These are phyloP conservation scores for Setaria viridis DNA, from an alignment of 202 grass and related monocot species.

Conservation along the genomic window DNA sequence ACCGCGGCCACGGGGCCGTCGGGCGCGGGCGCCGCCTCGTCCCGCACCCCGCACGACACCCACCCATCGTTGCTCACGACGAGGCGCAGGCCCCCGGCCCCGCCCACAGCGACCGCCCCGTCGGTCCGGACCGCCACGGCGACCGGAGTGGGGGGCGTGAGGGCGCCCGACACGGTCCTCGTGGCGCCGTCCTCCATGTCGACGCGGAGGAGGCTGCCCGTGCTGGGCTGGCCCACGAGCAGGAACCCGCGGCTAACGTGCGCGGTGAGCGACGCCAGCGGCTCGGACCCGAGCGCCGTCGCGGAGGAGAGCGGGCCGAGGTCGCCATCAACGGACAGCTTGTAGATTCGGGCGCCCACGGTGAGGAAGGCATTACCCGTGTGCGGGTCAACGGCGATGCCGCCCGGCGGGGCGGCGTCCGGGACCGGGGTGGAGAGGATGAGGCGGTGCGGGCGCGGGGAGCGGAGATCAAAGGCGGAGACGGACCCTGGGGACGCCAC, in stretches of 20 bases:
- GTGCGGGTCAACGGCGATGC: slow-evolving; percentile 67
- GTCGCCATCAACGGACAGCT: slow-evolving; percentile 47
- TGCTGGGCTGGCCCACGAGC: slow-evolving; percentile 53
- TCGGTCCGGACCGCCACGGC: slow-evolving; percentile 59
- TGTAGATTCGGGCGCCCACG: slow-evolving; percentile 63
- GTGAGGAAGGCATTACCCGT: slow-evolving; percentile 74
- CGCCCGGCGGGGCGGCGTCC: slow-evolving; percentile 48
- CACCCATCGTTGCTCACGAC: slow-evolving; percentile 63
- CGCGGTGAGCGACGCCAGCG: slow-evolving; percentile 58
- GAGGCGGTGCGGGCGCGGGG: slow-evolving; percentile 59
- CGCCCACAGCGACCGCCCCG: slow-evolving; percentile 54
- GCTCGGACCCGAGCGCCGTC: slow-evolving; percentile 48
- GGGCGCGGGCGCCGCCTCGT: slow-evolving; percentile 37
- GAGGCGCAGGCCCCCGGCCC: slow-evolving; percentile 34
- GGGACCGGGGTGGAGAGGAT: slow-evolving; percentile 62
- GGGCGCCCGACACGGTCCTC: slow-evolving; percentile 42
- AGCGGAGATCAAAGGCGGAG: slow-evolving; percentile 71
- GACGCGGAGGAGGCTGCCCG: slow-evolving; percentile 55
- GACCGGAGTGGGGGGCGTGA: slow-evolving; percentile 35
- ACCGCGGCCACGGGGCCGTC: slow-evolving; percentile 47
- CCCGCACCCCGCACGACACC: slow-evolving; percentile 49
- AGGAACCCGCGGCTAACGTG: slow-evolving; percentile 72
- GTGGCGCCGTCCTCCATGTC: slow-evolving; percentile 60
- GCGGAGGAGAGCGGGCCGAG: slow-evolving; percentile 54
- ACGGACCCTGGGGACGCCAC: slow-evolving; percentile 56